Base-by-base conservation (phyloP, 352 stramenopile species). In the Phytophthora tentaculata region DNA sequence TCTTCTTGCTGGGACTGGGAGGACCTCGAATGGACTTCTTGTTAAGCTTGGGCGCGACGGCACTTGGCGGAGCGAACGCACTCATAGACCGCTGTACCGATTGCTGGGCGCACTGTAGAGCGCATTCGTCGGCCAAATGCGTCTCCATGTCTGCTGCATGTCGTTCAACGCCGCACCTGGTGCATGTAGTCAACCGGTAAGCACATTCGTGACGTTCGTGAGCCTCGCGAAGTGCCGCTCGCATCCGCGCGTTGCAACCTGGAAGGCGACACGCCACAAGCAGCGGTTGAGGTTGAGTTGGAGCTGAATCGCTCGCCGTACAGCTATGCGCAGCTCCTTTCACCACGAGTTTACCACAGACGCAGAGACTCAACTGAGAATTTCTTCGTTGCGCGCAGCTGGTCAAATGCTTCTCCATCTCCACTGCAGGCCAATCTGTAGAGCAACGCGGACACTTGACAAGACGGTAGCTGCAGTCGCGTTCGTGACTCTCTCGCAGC, bases 131-230 rank as follows among this genome's bases (percentile, higher is more conserved):
- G 5, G 69, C 63, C 3, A 80, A 17, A 16, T 88, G 81, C 5
- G 56, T 28, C 5, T 73, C 64, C 69, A 88, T 77, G 24, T 87
- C 81, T 1, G 69, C 43, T 12, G 77, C 76, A 49, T 88, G 80
- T 13, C 62, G 69, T 19, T 75, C 61, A 0, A 64, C 61, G 0
- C 81, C 81, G 50, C 83, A 91, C 2, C 74, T 58, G 0, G 53
- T 22, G 43, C 83, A 91, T 10, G 71, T 77, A 12, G 68, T 51
- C 43, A 83, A 64, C 1, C 83, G 73, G 5, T 72, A 61, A 0
- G 53, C 19, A 29, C 83, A 91, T 37, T 88, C 81, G 48, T 83
- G 69, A 0, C 83, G 77, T 53, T 91, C 83, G 41, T 91, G 83
- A 23, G 66, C 67, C 35, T 91, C 83, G 1, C 79, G 79, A 19